Conservation (phyloP, 305 asterid genomes). For the Nicotiana rustica region DNA sequence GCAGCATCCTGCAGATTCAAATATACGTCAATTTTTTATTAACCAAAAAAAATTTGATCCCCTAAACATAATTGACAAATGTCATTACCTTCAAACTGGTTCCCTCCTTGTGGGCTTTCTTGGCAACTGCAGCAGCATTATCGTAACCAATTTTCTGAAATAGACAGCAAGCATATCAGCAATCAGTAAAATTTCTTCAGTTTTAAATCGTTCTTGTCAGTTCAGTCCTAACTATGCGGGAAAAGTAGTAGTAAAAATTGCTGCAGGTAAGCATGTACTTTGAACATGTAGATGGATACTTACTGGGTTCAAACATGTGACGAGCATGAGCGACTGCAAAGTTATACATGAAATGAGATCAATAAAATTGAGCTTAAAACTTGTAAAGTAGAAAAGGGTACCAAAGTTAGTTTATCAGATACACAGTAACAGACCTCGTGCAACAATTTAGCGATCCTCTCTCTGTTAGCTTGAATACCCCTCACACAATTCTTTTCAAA, state of each 20-base stretch:
- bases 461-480: conserved; percentile 89
- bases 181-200: conserved; percentile 4
- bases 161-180: conserved; percentile 29
- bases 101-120: conserved; percentile 98
- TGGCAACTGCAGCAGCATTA: conserved; percentile 93
- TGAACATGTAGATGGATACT: conserved; percentile 40
- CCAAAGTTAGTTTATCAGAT: conserved; percentile 30
- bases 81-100: conserved; percentile 74
- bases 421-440: conserved; percentile 71
- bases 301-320: conserved; percentile 93
- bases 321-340: conserved; percentile 97
- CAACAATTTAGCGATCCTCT: conserved; percentile 79
- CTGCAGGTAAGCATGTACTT: background rate
- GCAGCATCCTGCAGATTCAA: conserved; percentile 77
- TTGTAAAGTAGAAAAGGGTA: conserved; percentile 30
- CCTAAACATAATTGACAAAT: background rate
- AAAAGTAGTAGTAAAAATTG: background rate
- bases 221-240: background rate
- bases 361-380: conserved; percentile 27
- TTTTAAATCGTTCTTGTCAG: background rate
- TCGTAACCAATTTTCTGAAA: conserved; percentile 91
- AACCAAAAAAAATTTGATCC: background rate
- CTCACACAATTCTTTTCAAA: conserved; percentile 95
- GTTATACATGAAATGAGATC: conserved; percentile 34
- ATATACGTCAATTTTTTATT: background rate